A percentile compares a stretch with the other conserved stretches of the same genome.
These are phyloP conservation scores for Xylaria flabelliformis DNA, from an alignment of 495 filamentous ascomycete species.

Conservation along the genomic window DNA sequence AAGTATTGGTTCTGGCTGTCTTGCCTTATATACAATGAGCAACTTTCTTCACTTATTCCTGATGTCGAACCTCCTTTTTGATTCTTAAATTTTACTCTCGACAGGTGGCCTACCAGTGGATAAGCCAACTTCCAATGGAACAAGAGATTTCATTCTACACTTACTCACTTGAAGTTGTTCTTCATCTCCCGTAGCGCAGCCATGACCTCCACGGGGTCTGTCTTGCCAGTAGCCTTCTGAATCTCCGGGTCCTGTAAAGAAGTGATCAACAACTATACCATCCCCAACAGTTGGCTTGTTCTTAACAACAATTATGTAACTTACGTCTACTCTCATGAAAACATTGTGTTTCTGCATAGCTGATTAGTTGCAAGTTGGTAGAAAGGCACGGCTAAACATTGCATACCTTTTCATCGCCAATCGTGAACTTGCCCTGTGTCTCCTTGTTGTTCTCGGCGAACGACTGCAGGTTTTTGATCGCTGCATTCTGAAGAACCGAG, in stretches of 20 bases:
- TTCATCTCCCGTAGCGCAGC: conserved; percentile 88
- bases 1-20: neutral
- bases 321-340: conserved; percentile 89
- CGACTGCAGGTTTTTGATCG: conserved; percentile 74
- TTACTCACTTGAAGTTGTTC: conserved; percentile 76
- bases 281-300: neutral
- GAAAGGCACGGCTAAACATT: neutral
- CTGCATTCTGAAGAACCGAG: conserved; percentile 72
- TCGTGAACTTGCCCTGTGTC: conserved; percentile 96
- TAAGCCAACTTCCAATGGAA: neutral
- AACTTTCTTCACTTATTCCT: neutral
- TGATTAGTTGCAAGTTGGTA: conserved; percentile 14
- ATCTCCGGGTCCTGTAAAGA: conserved; percentile 76
- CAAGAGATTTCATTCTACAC: conserved; percentile 24
- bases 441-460: conserved; percentile 82
- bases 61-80: neutral
- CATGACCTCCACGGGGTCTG: conserved; percentile 86
- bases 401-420: conserved; percentile 93
- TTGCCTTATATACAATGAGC: neutral
- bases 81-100: conserved; percentile 36
- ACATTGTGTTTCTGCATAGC: conserved; percentile 82
- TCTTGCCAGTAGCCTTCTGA: conserved; percentile 83
- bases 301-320: conserved; percentile 33
- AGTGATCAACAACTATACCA: neutral
- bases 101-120: conserved; percentile 28